A percentile compares a stretch with the other conserved stretches of the same genome.
Conservation (phyloP, 257 asterid species). For the Nicotiana tabacum region DNA sequence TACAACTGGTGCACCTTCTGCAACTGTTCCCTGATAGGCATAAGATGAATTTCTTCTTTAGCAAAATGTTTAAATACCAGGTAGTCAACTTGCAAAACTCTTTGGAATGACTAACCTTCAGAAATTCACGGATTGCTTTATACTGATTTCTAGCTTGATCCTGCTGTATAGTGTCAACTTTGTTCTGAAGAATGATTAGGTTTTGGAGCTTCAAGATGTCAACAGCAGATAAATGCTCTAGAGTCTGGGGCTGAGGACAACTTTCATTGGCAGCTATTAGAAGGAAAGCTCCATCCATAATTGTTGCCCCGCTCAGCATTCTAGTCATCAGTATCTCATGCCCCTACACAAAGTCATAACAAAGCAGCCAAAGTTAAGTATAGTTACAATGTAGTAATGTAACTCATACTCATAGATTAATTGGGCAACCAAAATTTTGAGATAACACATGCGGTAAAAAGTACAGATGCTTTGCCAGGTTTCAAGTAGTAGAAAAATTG, state of each 20-base stretch:
- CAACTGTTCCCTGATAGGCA: constrained; percentile 73
- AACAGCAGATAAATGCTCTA: constrained; percentile 87
- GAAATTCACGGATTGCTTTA: constrained; percentile 82
- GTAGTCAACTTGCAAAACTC: not conserved
- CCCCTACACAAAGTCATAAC: constrained; percentile 38
- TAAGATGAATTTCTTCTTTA: not conserved
- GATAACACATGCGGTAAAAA: not conserved
- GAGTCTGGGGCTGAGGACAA: constrained; percentile 94
- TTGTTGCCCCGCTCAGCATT: constrained; percentile 91
- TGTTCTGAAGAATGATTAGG: constrained; percentile 84
- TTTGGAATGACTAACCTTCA: constrained; percentile 43
- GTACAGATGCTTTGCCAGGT: not conserved
- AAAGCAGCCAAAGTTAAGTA: not conserved
- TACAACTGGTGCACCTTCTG: constrained; percentile 81
- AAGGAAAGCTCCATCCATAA: constrained; percentile 91
- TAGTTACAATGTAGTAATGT: not conserved
- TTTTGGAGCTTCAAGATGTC: constrained; percentile 92
- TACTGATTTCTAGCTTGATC: constrained; percentile 88
- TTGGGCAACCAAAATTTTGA: not conserved
- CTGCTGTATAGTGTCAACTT: constrained; percentile 92
- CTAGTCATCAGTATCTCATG: constrained; percentile 98
- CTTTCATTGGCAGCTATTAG: constrained; percentile 89
- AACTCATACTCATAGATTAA: not conserved
- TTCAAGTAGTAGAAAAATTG: not conserved
- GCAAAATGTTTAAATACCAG: not conserved